Evolutionary conservation across 768 basidiomycete species (phyloP).

Genomic region (Serpula lacrymans): DNA sequence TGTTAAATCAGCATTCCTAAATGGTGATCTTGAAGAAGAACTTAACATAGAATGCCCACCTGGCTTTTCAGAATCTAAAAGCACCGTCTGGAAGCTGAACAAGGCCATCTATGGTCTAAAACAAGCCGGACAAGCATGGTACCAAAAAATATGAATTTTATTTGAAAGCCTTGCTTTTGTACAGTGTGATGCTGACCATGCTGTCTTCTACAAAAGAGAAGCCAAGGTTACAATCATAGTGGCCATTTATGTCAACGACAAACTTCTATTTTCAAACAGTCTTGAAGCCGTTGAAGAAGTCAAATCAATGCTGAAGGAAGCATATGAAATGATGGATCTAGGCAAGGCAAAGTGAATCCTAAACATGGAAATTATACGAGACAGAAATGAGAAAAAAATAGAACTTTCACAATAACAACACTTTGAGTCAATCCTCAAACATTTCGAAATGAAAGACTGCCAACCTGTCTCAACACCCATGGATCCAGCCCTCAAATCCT

Average conservation of each 20-base stretch:
- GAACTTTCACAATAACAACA: too few relatives aligned
- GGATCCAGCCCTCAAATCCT: constrained; percentile 1
- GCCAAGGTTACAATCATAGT: neutral
- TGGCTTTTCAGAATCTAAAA: too few relatives aligned
- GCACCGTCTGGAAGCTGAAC: neutral
- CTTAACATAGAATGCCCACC: too few relatives aligned
- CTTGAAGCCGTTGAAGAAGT: neutral
- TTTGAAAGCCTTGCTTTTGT: neutral
- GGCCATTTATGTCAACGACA: neutral
- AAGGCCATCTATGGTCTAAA: constrained; percentile 2
- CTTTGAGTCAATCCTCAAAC: constrained; percentile 1
- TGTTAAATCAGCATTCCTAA: constrained; percentile 5
- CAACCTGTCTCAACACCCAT: constrained; percentile 8
- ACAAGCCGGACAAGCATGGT: constrained; percentile 5
- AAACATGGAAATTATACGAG: too few relatives aligned
- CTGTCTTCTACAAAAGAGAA: neutral
- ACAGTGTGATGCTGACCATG: constrained; percentile 1
- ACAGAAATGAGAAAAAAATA: too few relatives aligned
- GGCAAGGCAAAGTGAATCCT: too few relatives aligned
- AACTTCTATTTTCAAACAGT: neutral
- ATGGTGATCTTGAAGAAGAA: constrained; percentile 9
- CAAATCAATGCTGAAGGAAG: too few relatives aligned
- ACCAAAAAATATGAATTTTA: neutral
- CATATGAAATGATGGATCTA: too few relatives aligned
- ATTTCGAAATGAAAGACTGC: neutral